phyloP scores from a whole-genome alignment of 441 rosid species.

The Viola pubescens region DNA sequence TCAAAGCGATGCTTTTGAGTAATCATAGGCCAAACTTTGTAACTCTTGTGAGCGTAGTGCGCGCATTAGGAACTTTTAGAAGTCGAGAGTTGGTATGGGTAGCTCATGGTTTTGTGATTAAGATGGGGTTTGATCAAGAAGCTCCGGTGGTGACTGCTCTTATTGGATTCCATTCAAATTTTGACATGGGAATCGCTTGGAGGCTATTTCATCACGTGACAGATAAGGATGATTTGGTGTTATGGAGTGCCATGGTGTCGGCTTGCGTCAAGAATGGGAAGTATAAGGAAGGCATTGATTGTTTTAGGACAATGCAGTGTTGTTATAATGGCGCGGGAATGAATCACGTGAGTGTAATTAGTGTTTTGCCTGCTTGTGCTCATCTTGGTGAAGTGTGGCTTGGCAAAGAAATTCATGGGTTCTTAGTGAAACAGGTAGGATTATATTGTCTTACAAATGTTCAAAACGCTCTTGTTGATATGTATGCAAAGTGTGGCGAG shows the following conservation, averaged over 20 bases:
- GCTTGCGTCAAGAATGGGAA: conserved; percentile 21
- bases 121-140: conserved; percentile 21
- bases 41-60: conserved; percentile 17
- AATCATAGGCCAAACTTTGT: conserved; percentile 26
- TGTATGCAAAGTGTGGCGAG: conserved; percentile 14
- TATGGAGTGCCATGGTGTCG: conserved; percentile 27
- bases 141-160: conserved; percentile 20
- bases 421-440: background rate
- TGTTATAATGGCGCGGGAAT: conserved; percentile 8
- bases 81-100: conserved; percentile 9
- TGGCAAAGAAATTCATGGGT: conserved; percentile 14
- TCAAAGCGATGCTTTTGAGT: conserved; percentile 1
- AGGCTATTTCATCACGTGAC: conserved; percentile 20
- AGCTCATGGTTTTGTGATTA: conserved; percentile 23
- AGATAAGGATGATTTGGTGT: conserved; percentile 23
- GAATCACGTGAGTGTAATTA: conserved; percentile 6
- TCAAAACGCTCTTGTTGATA: conserved; percentile 3
- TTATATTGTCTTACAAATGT: conserved; percentile 2
- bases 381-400: conserved; percentile 10
- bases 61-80: conserved; percentile 16
- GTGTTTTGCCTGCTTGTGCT: conserved; percentile 14
- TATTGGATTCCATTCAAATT: conserved; percentile 15
- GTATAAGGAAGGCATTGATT: conserved; percentile 21
- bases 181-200: conserved; percentile 9
- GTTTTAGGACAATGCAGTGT: conserved; percentile 22